Evolutionary conservation across 805 yeast genomes (phyloP).

Genomic region (Ogataea nakhonphanomensis): DNA sequence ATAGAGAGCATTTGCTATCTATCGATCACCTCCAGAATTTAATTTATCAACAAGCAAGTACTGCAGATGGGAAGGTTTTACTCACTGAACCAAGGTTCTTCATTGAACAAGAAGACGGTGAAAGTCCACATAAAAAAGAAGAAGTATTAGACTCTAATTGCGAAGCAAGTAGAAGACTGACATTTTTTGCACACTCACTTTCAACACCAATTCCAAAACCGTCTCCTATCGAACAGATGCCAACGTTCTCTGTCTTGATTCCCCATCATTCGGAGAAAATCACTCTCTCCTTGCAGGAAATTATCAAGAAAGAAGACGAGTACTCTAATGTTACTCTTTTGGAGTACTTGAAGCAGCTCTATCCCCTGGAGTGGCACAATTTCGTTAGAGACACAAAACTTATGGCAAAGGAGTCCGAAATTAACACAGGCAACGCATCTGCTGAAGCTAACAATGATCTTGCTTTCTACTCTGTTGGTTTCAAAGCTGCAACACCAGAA

Average conservation of each 20-base stretch:
- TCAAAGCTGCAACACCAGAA: constrained; percentile 61
- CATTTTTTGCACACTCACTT: constrained; percentile 86
- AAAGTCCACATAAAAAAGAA: constrained; percentile 38
- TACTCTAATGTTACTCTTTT: constrained; percentile 52
- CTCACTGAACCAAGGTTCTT: constrained; percentile 75
- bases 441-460: constrained; percentile 42
- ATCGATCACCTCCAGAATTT: constrained; percentile 68
- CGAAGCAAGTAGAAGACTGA: constrained; percentile 79
- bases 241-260: constrained; percentile 75
- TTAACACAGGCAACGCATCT: constrained; percentile 8
- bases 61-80: constrained; percentile 37
- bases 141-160: constrained; percentile 58
- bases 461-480: constrained; percentile 69
- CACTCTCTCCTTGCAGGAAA: constrained; percentile 68
- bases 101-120: constrained; percentile 76
- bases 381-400: constrained; percentile 55
- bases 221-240: constrained; percentile 63
- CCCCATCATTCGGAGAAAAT: constrained; percentile 89
- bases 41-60: constrained; percentile 48
- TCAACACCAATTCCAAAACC: constrained; percentile 84
- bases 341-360: constrained; percentile 54
- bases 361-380: constrained; percentile 55
- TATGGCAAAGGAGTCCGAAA: constrained; percentile 43
- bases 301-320: constrained; percentile 69
- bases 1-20: constrained; percentile 72